These are phyloP conservation scores for Morella rubra DNA, from an alignment of 306 rosid species.

Conservation along the genomic window DNA sequence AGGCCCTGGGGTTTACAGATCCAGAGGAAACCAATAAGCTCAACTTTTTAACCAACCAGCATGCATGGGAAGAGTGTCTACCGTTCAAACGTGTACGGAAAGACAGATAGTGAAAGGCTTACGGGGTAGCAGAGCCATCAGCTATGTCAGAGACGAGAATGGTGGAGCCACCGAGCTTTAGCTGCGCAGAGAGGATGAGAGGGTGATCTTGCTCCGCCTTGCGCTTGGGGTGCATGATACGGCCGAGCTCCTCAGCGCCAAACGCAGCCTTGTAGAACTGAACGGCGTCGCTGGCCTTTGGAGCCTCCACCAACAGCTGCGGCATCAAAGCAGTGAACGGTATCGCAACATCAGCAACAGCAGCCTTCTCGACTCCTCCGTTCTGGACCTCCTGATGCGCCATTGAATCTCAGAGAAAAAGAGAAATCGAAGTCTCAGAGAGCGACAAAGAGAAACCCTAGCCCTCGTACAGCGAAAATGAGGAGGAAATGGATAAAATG, in stretches of 20 bases:
- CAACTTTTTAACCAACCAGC: not conserved
- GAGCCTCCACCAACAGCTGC: constrained; percentile 57
- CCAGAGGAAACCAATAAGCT: not conserved
- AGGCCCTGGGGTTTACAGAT: not conserved
- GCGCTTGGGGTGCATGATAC: constrained; percentile 61
- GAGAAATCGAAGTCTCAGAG: too few relatives aligned
- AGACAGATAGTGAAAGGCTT: not conserved
- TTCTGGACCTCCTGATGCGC: constrained; percentile 60
- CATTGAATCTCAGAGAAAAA: constrained; percentile 34
- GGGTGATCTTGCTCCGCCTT: constrained; percentile 83
- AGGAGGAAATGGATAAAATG: not conserved
- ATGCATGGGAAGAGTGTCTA: not conserved
- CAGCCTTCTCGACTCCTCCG: constrained; percentile 45
- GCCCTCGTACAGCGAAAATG: not conserved
- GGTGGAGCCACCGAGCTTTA: constrained; percentile 51
- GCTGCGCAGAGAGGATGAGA: constrained; percentile 56
- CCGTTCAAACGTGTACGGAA: not conserved
- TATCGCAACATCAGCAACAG: not conserved
- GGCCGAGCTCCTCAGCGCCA: constrained; percentile 70
- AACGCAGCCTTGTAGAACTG: constrained; percentile 71
- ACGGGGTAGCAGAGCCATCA: constrained; percentile 43
- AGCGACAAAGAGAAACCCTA: not conserved
- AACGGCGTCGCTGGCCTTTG: constrained; percentile 69
- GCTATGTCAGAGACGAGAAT: constrained; percentile 48
- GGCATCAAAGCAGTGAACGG: constrained; percentile 48